phyloP scores from a whole-genome alignment of 2,329 filamentous ascomycete genomes.

The Apiospora rasikravindrae region DNA sequence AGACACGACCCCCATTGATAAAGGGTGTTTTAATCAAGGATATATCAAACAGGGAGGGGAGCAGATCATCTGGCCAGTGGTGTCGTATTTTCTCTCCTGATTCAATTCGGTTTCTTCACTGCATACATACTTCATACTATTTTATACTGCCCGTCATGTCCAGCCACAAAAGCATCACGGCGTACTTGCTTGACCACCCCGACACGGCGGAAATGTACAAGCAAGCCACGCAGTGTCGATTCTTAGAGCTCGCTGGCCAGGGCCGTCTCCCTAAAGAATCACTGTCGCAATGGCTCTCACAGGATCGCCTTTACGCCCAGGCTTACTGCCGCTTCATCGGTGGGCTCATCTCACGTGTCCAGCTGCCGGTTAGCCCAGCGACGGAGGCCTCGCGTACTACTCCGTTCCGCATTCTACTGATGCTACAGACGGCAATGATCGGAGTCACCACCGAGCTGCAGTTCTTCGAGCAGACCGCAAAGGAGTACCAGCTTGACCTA shows the following conservation, averaged over 20 bases:
- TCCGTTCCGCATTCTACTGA: slow-evolving; percentile 28
- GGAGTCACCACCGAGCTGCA: slow-evolving; percentile 36
- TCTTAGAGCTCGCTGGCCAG: slow-evolving; percentile 35
- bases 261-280: slow-evolving; percentile 31
- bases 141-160: slow-evolving; percentile 28
- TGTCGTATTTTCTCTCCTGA: not conserved
- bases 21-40: not conserved
- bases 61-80: not conserved
- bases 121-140: not conserved
- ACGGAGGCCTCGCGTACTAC: slow-evolving; percentile 25
- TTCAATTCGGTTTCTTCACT: not conserved
- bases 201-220: slow-evolving; percentile 31
- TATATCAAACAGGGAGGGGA: too few species aligned
- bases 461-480: slow-evolving; percentile 37
- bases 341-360: slow-evolving; percentile 36
- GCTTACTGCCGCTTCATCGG: slow-evolving; percentile 40
- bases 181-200: slow-evolving; percentile 30
- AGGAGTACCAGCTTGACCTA: slow-evolving; percentile 34
- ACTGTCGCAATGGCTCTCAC: slow-evolving; percentile 38
- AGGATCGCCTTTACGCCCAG: slow-evolving; percentile 40
- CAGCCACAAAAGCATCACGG: slow-evolving; percentile 22
- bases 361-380: slow-evolving; percentile 28
- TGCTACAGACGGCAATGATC: slow-evolving; percentile 34
- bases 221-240: slow-evolving; percentile 34
- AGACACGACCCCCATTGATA: not conserved